phyloP scores from a whole-genome alignment of 768 basidiomycete species.

The Asterophora lycoperdoides region DNA sequence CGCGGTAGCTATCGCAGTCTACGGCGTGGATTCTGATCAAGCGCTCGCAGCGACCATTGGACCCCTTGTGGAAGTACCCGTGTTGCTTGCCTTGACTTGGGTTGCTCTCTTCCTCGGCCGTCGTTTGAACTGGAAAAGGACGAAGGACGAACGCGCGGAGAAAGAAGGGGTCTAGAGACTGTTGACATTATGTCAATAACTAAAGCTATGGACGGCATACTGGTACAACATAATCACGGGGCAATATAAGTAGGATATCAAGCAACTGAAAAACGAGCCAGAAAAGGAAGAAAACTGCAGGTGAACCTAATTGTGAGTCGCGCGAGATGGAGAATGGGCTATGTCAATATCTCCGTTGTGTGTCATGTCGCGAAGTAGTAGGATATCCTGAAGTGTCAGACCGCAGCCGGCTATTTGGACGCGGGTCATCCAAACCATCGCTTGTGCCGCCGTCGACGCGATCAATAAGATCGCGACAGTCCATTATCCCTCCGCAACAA shows the following conservation, averaged over 20 bases:
- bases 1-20: constrained; percentile 74
- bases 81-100: constrained; percentile 66
- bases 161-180: not conserved
- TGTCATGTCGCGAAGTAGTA: constrained; percentile 1
- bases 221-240: not conserved
- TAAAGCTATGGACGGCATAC: not conserved
- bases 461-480: constrained; percentile 40
- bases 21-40: constrained; percentile 73
- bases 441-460: constrained; percentile 19
- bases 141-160: not conserved
- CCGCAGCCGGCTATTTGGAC: constrained; percentile 2
- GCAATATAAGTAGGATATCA: not conserved
- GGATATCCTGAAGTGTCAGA: constrained; percentile 1
- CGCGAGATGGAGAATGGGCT: not conserved
- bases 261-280: not conserved
- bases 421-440: not conserved
- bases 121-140: constrained; percentile 36
- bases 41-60: constrained; percentile 80
- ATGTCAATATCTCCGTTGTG: constrained; percentile 5
- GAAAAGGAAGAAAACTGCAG: not conserved
- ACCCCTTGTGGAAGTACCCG: constrained; percentile 76
- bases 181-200: not conserved
- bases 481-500: constrained; percentile 49
- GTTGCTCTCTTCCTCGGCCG: constrained; percentile 46
- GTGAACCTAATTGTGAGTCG: not conserved